Base-by-base conservation (phyloP, 148 eudicot species). In the Amaranthus cruentus region DNA sequence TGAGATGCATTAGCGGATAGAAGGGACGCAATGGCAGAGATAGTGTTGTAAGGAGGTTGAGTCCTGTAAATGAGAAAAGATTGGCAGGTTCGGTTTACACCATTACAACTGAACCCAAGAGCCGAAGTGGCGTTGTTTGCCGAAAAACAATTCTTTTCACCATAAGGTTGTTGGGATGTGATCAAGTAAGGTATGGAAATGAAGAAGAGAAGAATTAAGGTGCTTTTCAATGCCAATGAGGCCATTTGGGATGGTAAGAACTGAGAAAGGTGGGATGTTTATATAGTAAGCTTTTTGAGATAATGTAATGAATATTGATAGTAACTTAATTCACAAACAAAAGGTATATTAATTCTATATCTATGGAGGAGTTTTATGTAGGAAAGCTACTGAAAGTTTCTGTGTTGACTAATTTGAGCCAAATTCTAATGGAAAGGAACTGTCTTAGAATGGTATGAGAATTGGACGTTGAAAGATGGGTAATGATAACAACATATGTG, bases 31-130 rank as follows among this genome's bases (percentile, higher is more conserved):
- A 91, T 87, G 66, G 93, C 66, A 61, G 93, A 76, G 58, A 90
- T 79, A 3, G 83, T 81, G 83, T 80, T 79, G 83, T 74, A 88
- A n/a, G 85, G 85, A 21, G 85, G 83, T 38, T 75, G 78, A 4
- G 91, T 83, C 62, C 88, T 63, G 87, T 83, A 94, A 62, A 87
- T 78, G 78, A 94, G 85, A 69, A 84, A 94, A 57, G 97, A 78
- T 48, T 84, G 88, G 85, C 98, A 94, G 14, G 68, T 81, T 42
- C 13, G 83, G 55, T 78, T 55, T 3, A 76, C 62, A 66, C 97
- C 98, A 79, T 94, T 94, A 80, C 97, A 91, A 77, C 68, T 55
- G 81, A 87, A 91, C 9, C 97, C 98, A 10, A 78, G 81, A 51
- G 54, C 88, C 14, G 97, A 85, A 12, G 85, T 71, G 68, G 92